phyloP scores from a whole-genome alignment of 495 filamentous ascomycete genomes.

The Trichoderma orchidacearum region DNA sequence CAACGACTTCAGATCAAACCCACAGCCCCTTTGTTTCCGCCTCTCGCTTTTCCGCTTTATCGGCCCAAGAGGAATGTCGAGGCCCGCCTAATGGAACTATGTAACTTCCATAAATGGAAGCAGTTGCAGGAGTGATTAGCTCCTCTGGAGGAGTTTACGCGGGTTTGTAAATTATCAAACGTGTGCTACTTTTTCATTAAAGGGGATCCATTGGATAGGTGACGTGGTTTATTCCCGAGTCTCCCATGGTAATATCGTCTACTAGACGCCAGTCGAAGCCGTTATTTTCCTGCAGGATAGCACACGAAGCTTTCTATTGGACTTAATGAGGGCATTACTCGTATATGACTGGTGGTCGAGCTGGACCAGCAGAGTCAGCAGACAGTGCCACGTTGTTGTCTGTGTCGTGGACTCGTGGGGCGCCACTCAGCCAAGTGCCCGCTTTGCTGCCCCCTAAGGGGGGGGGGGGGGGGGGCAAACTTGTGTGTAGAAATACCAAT shows the following conservation, averaged over 20 bases:
- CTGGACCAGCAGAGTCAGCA: neutral
- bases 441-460: neutral
- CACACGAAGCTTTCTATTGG: neutral
- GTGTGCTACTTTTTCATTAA: neutral
- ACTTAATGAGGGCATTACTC: neutral
- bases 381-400: neutral
- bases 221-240: neutral
- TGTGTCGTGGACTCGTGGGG: neutral
- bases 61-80: neutral
- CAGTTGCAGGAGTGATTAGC: neutral
- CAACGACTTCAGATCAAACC: neutral
- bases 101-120: neutral
- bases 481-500: neutral
- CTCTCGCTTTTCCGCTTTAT: neutral
- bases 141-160: neutral
- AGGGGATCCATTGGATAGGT: neutral
- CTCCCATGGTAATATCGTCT: neutral
- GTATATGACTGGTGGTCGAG: neutral
- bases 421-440: neutral
- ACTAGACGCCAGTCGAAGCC: neutral
- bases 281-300: neutral
- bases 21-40: neutral
- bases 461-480: neutral
- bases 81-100: neutral
- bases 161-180: neutral